These are phyloP conservation scores for Bipolaris cookei DNA, from an alignment of 2,329 filamentous ascomycete genomes.

Conservation along the genomic window DNA sequence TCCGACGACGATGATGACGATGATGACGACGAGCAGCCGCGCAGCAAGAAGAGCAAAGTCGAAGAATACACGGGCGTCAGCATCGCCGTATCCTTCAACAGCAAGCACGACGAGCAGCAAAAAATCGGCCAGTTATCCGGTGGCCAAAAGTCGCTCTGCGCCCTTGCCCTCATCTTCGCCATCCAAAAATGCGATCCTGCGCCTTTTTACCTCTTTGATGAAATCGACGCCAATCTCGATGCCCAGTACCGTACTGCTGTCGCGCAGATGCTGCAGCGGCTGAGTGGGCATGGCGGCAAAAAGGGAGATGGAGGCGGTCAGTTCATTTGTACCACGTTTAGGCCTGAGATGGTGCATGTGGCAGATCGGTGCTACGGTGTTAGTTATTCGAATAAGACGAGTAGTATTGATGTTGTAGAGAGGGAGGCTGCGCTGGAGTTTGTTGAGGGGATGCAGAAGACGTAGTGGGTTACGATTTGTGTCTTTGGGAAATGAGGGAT, in stretches of 20 bases:
- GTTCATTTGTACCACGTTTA: slow-evolving; percentile 99
- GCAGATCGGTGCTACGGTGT: slow-evolving; percentile 99
- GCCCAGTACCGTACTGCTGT: slow-evolving; percentile 97
- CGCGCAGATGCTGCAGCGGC: slow-evolving; percentile 78
- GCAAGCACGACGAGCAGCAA: slow-evolving; percentile 97
- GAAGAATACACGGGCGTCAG: slow-evolving; percentile 97
- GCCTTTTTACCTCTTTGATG: slow-evolving; percentile 98
- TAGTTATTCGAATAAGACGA: slow-evolving; percentile 89
- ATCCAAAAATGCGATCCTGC: slow-evolving; percentile 97
- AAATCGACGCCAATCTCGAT: slow-evolving; percentile 97
- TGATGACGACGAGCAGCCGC: slow-evolving; percentile 51
- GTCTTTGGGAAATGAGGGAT: not conserved
- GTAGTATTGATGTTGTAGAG: slow-evolving; percentile 87
- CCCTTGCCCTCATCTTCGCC: slow-evolving; percentile 97
- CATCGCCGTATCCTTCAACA: slow-evolving; percentile 98
- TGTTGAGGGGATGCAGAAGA: slow-evolving; percentile 79
- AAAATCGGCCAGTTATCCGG: slow-evolving; percentile 96
- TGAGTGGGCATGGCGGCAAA: slow-evolving; percentile 48
- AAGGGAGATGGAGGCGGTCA: slow-evolving; percentile 65
- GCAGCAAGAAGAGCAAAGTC: slow-evolving; percentile 56
- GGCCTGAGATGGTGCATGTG: slow-evolving; percentile 92
- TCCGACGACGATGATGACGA: slow-evolving; percentile 66
- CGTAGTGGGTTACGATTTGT: not conserved
- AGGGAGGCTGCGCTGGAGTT: slow-evolving; percentile 89
- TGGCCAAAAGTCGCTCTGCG: slow-evolving; percentile 97